Evolutionary conservation across 148 eudicot genomes (phyloP), one percentile per base, ranked within the genome.

Genomic region (Rhododendron mucronatum): DNA sequence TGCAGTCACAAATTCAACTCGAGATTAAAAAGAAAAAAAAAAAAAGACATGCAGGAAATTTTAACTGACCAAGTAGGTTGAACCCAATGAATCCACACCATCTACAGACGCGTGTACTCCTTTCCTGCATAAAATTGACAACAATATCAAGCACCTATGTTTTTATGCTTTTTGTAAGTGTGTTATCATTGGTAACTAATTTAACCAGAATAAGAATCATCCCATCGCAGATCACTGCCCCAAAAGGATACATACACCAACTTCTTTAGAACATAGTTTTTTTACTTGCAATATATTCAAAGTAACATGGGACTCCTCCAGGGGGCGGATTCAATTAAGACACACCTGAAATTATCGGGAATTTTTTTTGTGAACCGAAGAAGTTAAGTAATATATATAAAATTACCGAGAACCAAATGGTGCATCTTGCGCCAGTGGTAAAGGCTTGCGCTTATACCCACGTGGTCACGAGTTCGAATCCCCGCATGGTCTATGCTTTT

Each of bases 1-100:
- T 9, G 18, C 4, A 55, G 16, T 11, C 50, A 55, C 26, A 82
- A 78, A 41, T 37, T 20, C n/a, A 53, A 26, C 16, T 3, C 48
- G 15, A 45, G 78, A 61, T 37, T 20, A 35, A 63, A 18, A 59
- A 2, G 6, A 30, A 30, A 30, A 30, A 30, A 30, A 14, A 55
- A 55, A 3, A 50, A 44, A 0, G 83, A 45, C 28, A 61, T 9
- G 9, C 45, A 45, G 26, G 84, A 63, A 35, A 14, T 20, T 23
- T 53, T 65, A 83, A 87, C 94, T 85, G 33, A 92, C 94, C 92
- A 93, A 78, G 53, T 93, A 90, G 41, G 85, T 30, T 67, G 88
- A 55, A 84, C 88, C 86, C 75, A 89, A 3, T n/a, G 94, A 88
- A 84, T 91, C 86, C 30, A 86, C 79, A 83, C 92, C 90, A 55